These are phyloP conservation scores for Hamamelis virginiana DNA, from an alignment of 164 flowering plant genomes.

Conservation along the genomic window DNA sequence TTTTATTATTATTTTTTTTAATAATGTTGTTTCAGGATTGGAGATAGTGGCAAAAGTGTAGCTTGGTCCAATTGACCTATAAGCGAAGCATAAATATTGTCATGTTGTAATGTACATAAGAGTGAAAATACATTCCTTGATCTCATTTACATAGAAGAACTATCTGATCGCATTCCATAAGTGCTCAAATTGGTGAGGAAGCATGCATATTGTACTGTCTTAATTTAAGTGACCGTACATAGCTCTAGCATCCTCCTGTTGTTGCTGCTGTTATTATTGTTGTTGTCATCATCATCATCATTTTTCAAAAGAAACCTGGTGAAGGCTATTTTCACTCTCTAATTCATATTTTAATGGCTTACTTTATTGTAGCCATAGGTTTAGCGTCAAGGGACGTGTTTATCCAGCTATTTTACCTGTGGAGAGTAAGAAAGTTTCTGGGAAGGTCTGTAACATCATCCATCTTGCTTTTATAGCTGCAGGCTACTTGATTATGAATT, in stretches of 20 bases:
- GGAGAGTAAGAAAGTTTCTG: slow-evolving; percentile 53
- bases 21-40: too few relatives aligned
- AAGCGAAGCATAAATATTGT: too few relatives aligned
- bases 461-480: neutral
- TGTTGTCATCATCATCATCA: too few relatives aligned
- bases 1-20: too few relatives aligned
- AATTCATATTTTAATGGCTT: neutral
- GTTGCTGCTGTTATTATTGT: neutral
- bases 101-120: too few relatives aligned
- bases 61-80: too few relatives aligned
- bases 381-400: slow-evolving; percentile 82
- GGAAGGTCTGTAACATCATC: slow-evolving; percentile 48
- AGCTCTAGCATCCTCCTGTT: neutral
- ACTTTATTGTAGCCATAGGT: slow-evolving; percentile 65
- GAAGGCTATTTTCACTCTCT: neutral
- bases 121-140: neutral
- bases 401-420: slow-evolving; percentile 95
- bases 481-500: neutral
- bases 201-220: neutral
- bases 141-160: neutral
- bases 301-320: neutral
- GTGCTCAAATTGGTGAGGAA: neutral
- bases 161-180: neutral
- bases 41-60: too few relatives aligned
- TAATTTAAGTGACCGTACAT: neutral